Evolutionary conservation across 805 yeast species (phyloP).

Genomic region (Schwanniomyces sp.): DNA sequence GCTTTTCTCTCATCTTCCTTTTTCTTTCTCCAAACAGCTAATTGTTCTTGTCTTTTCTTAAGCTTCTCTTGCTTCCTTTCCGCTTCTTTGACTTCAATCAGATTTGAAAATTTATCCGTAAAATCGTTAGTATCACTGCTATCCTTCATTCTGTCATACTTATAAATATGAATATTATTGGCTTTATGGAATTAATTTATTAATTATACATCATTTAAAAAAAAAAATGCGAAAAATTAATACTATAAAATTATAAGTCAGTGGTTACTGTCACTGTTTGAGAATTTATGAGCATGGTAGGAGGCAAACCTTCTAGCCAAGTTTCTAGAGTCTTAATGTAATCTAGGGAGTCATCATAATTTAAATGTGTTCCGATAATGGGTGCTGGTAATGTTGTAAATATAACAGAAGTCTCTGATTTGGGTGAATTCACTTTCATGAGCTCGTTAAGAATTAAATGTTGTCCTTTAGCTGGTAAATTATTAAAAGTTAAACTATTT

Average conservation of each 20-base stretch:
- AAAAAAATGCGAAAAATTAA: background rate
- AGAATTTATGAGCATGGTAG: constrained; percentile 78
- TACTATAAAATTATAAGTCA: constrained; percentile 50
- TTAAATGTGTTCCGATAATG: constrained; percentile 73
- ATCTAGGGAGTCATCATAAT: constrained; percentile 65
- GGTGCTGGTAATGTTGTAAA: constrained; percentile 94
- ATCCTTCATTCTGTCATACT: constrained; percentile 2
- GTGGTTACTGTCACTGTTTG: constrained; percentile 97
- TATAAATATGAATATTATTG: background rate
- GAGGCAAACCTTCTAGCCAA: constrained; percentile 84
- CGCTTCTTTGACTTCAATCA: constrained; percentile 4
- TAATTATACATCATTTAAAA: background rate
- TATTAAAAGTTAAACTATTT: constrained; percentile 60
- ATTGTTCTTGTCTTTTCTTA: constrained; percentile 47
- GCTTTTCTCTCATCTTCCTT: constrained; percentile 35
- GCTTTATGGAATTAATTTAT: background rate
- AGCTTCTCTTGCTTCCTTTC: constrained; percentile 33
- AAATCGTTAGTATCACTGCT: constrained; percentile 14
- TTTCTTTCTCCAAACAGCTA: constrained; percentile 62
- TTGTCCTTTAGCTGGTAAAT: constrained; percentile 89
- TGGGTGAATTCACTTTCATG: constrained; percentile 63
- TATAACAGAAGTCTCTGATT: constrained; percentile 60
- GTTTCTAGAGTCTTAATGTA: constrained; percentile 74
- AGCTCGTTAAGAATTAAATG: constrained; percentile 85
- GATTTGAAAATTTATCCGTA: background rate